Conservation (phyloP, 768 basidiomycete genomes). For the Lactarius tabidus region DNA sequence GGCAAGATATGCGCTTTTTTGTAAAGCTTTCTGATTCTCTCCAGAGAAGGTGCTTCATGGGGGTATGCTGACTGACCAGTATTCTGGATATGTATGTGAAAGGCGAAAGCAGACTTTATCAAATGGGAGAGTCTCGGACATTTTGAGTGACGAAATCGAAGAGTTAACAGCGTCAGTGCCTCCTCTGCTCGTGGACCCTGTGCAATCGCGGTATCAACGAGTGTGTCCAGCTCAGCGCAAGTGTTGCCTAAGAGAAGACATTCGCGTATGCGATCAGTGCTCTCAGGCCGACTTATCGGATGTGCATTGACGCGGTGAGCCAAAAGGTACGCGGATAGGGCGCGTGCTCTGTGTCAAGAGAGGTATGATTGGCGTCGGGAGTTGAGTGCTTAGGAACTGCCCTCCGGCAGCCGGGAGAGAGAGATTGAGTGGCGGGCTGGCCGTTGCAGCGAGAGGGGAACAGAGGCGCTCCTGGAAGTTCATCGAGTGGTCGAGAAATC, state of each 20-base stretch:
- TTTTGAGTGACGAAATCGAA: too few relatives aligned
- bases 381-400: slow-evolving; percentile 27
- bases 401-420: slow-evolving; percentile 29
- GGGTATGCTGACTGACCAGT: too few relatives aligned
- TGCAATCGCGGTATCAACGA: slow-evolving; percentile 47
- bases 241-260: slow-evolving; percentile 83
- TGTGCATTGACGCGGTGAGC: slow-evolving; percentile 55
- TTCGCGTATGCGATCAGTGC: slow-evolving; percentile 79
- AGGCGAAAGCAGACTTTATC: too few relatives aligned
- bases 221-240: slow-evolving; percentile 51
- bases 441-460: slow-evolving; percentile 26
- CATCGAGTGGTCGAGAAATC: slow-evolving; percentile 44
- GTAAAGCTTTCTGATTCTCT: neutral
- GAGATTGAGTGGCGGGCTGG: slow-evolving; percentile 34
- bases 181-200: slow-evolving; percentile 37
- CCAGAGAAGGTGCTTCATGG: too few relatives aligned
- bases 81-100: too few relatives aligned
- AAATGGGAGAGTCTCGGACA: too few relatives aligned
- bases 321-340: slow-evolving; percentile 65
- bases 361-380: slow-evolving; percentile 79
- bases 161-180: too few relatives aligned
- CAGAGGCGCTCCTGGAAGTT: slow-evolving; percentile 37
- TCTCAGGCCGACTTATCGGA: slow-evolving; percentile 80
- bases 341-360: slow-evolving; percentile 76
- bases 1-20: neutral